A percentile compares a stretch with the other conserved stretches of the same genome.
These are phyloP conservation scores for Clavariopsis aquatica DNA, from an alignment of 495 filamentous ascomycete genomes.

Conservation along the genomic window DNA sequence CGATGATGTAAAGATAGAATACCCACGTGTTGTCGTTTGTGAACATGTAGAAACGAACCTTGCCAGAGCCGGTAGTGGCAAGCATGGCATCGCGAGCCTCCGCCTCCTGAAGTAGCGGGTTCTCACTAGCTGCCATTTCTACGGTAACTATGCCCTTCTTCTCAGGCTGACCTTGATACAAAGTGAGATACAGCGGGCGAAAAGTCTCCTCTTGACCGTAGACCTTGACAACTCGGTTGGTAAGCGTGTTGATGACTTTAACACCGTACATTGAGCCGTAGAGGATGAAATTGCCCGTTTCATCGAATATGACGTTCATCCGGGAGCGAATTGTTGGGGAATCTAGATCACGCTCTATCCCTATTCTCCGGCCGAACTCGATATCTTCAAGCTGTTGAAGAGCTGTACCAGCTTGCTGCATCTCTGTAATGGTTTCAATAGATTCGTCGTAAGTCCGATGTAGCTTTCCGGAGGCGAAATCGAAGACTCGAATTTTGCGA, in stretches of 20 bases:
- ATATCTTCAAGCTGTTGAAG: conserved; percentile 77
- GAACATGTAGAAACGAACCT: conserved; percentile 97
- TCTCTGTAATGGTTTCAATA: conserved; percentile 77
- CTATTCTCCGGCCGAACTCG: conserved; percentile 88
- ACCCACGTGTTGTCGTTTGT: conserved; percentile 73
- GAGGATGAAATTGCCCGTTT: conserved; percentile 91
- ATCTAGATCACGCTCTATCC: conserved; percentile 84
- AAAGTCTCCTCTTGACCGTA: conserved; percentile 89
- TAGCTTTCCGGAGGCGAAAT: conserved; percentile 84
- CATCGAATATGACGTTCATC: conserved; percentile 88
- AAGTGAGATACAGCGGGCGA: conserved; percentile 72
- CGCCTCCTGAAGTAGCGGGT: conserved; percentile 90
- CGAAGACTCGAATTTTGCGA: conserved; percentile 86
- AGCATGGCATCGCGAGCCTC: conserved; percentile 91
- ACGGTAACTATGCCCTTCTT: conserved; percentile 90
- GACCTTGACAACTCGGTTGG: conserved; percentile 83
- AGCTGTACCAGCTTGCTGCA: conserved; percentile 90
- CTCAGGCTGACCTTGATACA: conserved; percentile 96
- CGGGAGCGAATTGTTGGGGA: conserved; percentile 64
- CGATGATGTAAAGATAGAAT: background rate
- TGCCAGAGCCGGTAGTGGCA: conserved; percentile 77
- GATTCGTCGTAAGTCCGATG: conserved; percentile 95
- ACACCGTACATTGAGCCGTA: conserved; percentile 89
- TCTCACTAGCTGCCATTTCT: conserved; percentile 94
- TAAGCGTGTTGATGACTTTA: conserved; percentile 93